Conservation (phyloP, 2,329 filamentous ascomycete species). For the Ceratocystis smalleyi region DNA sequence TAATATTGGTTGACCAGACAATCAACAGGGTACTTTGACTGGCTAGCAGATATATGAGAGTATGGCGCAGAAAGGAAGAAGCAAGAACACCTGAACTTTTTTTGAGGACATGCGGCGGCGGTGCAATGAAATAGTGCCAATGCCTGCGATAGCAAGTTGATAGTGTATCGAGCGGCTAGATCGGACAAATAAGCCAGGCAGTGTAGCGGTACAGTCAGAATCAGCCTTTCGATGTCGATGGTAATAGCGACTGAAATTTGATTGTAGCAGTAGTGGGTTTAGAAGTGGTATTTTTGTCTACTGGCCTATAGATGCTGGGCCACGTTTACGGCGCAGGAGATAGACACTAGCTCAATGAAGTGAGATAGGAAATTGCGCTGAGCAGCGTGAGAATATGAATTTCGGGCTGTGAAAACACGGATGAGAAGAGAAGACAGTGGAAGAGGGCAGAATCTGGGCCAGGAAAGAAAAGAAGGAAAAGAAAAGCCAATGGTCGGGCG, state of each 20-base stretch:
- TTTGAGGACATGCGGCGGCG: background rate
- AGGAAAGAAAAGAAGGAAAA: background rate
- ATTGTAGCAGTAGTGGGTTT: background rate
- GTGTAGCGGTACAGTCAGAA: background rate
- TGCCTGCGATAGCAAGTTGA: background rate
- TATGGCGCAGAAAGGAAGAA: background rate
- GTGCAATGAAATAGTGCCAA: background rate
- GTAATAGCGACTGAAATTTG: background rate
- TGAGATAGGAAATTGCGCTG: background rate
- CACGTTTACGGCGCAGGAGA: conserved; percentile 13
- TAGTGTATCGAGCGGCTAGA: background rate
- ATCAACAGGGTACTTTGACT: background rate
- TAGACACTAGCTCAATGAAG: background rate
- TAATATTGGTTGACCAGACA: background rate
- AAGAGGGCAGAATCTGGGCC: background rate
- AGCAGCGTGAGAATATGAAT: background rate
- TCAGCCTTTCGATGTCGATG: background rate
- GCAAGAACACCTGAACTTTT: background rate
- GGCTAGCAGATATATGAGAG: background rate
- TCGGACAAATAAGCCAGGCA: background rate
- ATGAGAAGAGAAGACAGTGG: background rate
- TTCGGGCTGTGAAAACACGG: background rate
- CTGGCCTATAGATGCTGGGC: background rate
- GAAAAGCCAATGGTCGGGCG: background rate
- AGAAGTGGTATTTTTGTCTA: background rate